Evolutionary conservation across 257 asterid genomes (phyloP).

Genomic region (Orobanche coerulescens): DNA sequence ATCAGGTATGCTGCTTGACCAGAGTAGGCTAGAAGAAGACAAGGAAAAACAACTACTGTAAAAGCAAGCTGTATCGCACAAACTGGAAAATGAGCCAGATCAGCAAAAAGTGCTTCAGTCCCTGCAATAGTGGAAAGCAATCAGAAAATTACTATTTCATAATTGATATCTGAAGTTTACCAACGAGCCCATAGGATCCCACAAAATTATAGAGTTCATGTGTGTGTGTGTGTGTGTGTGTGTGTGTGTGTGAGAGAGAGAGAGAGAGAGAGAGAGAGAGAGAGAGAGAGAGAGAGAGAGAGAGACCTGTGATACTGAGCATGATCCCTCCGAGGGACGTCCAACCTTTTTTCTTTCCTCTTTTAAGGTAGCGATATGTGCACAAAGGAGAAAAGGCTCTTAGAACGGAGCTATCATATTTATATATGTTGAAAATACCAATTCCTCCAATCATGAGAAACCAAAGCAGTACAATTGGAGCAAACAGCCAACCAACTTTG

Average conservation of each 20-base stretch:
- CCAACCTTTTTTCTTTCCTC: conserved; percentile 62
- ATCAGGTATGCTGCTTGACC: conserved; percentile 98
- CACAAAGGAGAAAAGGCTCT: conserved; percentile 81
- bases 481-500: conserved; percentile 95
- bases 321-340: conserved; percentile 94
- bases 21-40: conserved; percentile 89
- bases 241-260: background rate
- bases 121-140: conserved; percentile 44
- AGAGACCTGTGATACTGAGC: conserved; percentile 94
- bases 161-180: background rate
- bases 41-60: conserved; percentile 79
- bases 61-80: conserved; percentile 93
- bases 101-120: conserved; percentile 97
- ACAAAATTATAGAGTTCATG: too few species aligned
- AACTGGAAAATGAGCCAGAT: conserved; percentile 89
- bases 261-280: background rate
- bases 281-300: too few species aligned
- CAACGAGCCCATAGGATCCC: background rate
- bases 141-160: conserved; percentile 12
- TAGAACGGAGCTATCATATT: conserved; percentile 67
- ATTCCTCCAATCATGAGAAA: conserved; percentile 89
- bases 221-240: background rate
- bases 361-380: conserved; percentile 60
- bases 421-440: conserved; percentile 77
- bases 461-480: conserved; percentile 91